Conservation (phyloP, 345 rosid species). For the Moringa oleifera region DNA sequence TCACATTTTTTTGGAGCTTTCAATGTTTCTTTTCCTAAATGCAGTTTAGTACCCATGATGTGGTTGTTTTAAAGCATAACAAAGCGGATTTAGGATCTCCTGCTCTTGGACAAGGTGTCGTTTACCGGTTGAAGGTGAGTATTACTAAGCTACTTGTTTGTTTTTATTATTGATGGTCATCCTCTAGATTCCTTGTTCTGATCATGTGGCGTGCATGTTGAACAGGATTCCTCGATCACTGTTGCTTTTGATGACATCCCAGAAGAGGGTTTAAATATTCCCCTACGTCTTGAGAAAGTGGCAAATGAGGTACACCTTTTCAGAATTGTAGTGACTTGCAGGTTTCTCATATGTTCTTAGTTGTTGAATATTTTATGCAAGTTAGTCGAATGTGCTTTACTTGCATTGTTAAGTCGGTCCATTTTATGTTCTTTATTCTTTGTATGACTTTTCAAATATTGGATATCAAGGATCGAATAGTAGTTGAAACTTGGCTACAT, state of each 20-base stretch:
- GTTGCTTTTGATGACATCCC: conserved; percentile 90
- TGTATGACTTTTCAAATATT: not conserved
- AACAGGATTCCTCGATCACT: conserved; percentile 76
- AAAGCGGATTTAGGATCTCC: conserved; percentile 83
- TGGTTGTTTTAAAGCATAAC: conserved; percentile 76
- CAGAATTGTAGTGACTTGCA: not conserved
- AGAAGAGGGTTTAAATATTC: conserved; percentile 76
- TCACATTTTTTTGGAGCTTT: not conserved
- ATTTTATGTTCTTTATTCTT: not conserved
- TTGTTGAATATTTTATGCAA: not conserved
- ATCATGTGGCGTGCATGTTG: conserved; percentile 4
- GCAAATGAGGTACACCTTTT: conserved; percentile 75
- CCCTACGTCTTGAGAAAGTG: conserved; percentile 79
- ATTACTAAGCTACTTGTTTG: not conserved
- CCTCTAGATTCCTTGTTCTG: conserved; percentile 5
- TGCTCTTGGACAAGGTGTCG: conserved; percentile 95
- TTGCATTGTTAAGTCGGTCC: no score
- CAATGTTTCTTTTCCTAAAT: conserved; percentile 5
- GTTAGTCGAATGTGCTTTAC: not conserved
- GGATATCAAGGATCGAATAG: not conserved
- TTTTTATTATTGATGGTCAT: conserved; percentile 6
- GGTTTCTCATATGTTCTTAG: not conserved
- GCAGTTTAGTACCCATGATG: conserved; percentile 91
- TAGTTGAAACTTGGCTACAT: not conserved
- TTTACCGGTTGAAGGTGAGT: conserved; percentile 71